Evolutionary conservation across 495 filamentous ascomycete species (phyloP).

Genomic region (Talaromyces nanjingensis): DNA sequence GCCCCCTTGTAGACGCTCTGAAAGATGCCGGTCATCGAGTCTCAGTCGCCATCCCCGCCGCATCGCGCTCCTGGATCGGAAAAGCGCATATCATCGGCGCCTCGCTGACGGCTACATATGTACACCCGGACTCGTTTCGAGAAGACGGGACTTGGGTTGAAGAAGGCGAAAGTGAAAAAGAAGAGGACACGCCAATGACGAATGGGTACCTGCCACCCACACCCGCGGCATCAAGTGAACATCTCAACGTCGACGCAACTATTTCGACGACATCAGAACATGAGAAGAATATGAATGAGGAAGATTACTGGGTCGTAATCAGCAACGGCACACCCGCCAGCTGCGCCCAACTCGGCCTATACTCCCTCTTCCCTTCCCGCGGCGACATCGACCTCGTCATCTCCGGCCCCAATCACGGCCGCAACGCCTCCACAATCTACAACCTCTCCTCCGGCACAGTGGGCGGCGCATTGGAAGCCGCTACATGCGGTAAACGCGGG

Average conservation of each 20-base stretch:
- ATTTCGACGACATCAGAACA: slow-evolving; percentile 21
- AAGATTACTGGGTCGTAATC: slow-evolving; percentile 86
- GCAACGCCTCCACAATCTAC: slow-evolving; percentile 91
- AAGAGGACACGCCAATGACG: neutral
- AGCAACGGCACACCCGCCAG: slow-evolving; percentile 75
- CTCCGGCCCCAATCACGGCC: slow-evolving; percentile 87
- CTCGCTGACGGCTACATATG: slow-evolving; percentile 75
- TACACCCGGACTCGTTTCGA: slow-evolving; percentile 54
- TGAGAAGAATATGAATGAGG: slow-evolving; percentile 2
- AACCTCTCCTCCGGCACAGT: slow-evolving; percentile 81
- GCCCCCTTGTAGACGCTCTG: slow-evolving; percentile 71
- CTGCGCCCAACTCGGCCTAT: slow-evolving; percentile 85
- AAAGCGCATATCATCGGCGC: slow-evolving; percentile 93
- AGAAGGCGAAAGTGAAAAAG: slow-evolving; percentile 8
- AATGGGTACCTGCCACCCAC: slow-evolving; percentile 30
- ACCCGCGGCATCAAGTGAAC: slow-evolving; percentile 19
- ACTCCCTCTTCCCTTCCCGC: slow-evolving; percentile 72
- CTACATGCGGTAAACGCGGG: slow-evolving; percentile 64
- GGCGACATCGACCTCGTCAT: slow-evolving; percentile 79
- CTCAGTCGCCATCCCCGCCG: slow-evolving; percentile 85
- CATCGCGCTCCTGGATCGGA: slow-evolving; percentile 93
- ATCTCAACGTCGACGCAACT: neutral
- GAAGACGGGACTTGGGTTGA: slow-evolving; percentile 44
- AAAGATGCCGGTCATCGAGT: slow-evolving; percentile 73
- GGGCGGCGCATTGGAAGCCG: slow-evolving; percentile 87